Evolutionary conservation across 768 basidiomycete genomes (phyloP), one percentile per base, ranked within the genome.

Genomic region (Rhizopogon vinicolor): DNA sequence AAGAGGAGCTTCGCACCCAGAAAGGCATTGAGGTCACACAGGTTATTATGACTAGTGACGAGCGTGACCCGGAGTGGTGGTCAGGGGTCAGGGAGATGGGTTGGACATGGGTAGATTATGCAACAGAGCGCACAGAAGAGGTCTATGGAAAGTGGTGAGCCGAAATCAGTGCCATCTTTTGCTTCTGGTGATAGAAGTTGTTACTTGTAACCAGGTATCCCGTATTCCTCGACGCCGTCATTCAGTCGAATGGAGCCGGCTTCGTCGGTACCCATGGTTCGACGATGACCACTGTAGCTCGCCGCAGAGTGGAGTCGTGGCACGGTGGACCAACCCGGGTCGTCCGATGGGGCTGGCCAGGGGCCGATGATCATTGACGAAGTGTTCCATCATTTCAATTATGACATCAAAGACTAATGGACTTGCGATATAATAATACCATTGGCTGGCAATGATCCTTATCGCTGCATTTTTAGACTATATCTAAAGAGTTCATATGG

Each of bases 221-320:
- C 12, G 71, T 86, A n/a, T 69, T 91, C 49, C 77, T 90, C 50
- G 88, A 90, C 62, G 85, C 86, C 3, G 83, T 81, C 8, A 80
- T 89, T 54, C 89, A 91, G 62, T 85, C 86, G 0, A 72, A 70
- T 40, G 87, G 83, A 19, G 65, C 74, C 10, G 89, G 87, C 2
- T 85, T 91, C 62, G 80, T 91, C 13, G 89, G 87, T 8, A 89
- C 87, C 1, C 79, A 86, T 59, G 63, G 74, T 41, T 89, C 87
- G 35, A 90, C 89, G 5, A 88, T 89, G 81, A 83, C 85, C 2
- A 71, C 81, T 44, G 59, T 91, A 31, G 85, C 87, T 6, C 75
- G 76, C 18, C 78, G 84, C n/a, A 75, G 89, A 25, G 86, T 86
- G 25, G 72, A 83, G 61, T 79, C 84, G 25, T 91, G 89, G 89